Base-by-base conservation (phyloP, 179 eudicot genomes). In the Heliamphora pulchella region DNA sequence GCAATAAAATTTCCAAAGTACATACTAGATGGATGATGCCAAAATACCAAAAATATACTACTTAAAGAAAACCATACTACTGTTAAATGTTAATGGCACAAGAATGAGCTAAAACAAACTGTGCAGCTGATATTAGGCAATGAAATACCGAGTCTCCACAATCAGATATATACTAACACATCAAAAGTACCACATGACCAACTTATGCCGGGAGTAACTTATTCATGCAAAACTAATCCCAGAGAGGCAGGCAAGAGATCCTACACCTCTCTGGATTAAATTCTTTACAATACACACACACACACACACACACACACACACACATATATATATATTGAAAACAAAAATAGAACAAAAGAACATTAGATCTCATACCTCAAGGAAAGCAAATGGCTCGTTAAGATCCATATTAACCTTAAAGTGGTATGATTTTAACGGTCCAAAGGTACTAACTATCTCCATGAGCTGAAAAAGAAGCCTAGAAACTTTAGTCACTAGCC, bases 381-480 rank as follows among this genome's bases (percentile, higher is more conserved):
- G 84, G 86, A 91, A 96, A 77, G 93, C 98, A 83, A 84, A 89
- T 55, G 85, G 87, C 79, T 83, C 91, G 73, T 84, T 81, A 73
- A 83, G 79, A 76, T 91, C 90, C 71, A 80, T 78, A 79, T 82
- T 89, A 76, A 82, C 80, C 73, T 86, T 85, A 79, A 87, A 91
- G 73, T 59, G 94, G 80, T 80, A 96, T 44, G 99, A 93, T 85
- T 90, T 93, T 81, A 96, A 83, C 76, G 91, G 84, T 82, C 99
- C 99, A 84, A 93, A 94, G 57, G 84, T 89, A 80, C 89, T 75
- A 80, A 87, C 91, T 76, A 96, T 92, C 86, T 91, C 97, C 90
- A 82, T 89, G 62, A 96, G 86, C 99, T 96, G 93, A 78, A 84
- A 67, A 79, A 82, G 74, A 14, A 81, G 44, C 70, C 48, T 76